Evolutionary conservation across 208 protist species (phyloP), one percentile per base, ranked within the genome.

Genomic region (Acanthamoeba lenticulata): DNA sequence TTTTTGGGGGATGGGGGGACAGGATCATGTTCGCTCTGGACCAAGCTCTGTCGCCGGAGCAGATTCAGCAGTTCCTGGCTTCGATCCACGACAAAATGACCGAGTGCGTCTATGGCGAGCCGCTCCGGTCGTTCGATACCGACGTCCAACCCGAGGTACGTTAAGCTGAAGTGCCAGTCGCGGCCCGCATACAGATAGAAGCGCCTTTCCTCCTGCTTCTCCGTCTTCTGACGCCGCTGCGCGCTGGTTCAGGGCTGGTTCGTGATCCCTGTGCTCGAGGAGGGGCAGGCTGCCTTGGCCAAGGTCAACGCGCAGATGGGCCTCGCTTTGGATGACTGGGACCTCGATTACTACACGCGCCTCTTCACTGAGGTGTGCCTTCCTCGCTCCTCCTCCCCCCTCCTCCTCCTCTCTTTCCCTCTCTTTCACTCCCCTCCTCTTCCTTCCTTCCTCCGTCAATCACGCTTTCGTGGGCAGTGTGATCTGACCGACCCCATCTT

Each of bases 11-110:
- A 72, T 72, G 62, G 34, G 11, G 29, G 62, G 1, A 32, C 49
- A 90, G 86, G 42, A 92, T 92, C 42, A 24, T 40, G 86, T 45
- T 92, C 17, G 38, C 42, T n/a, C 1, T 92, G 19, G 86, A 92
- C 42, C 21, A 74, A 15, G 55, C 36, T 19, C 52, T 96, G 38
- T 60, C 38, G 6, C 36, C 13, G 0, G 29, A 79, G 40, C 52
- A 94, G 88, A 34, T 72, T 9, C 34, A 95, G 52, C 6, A 36
- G 40, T 92, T 95, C 52, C 38, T 79, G 13, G 67, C 38, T 3
- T 72, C 52, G n/a, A 86, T 98, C 24, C 97, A 98, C 74, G 97
- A 98, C 44, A 90, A 94, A 47, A 98, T 98, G 97, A 98, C 97
- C 42, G 97, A 98, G 94, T 95, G 94, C 79, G 52, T 95, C 9